Evolutionary conservation across 1,139 yeast genomes (phyloP), one percentile per base, ranked within the genome.

Genomic region (Suhomyces kunorum): DNA sequence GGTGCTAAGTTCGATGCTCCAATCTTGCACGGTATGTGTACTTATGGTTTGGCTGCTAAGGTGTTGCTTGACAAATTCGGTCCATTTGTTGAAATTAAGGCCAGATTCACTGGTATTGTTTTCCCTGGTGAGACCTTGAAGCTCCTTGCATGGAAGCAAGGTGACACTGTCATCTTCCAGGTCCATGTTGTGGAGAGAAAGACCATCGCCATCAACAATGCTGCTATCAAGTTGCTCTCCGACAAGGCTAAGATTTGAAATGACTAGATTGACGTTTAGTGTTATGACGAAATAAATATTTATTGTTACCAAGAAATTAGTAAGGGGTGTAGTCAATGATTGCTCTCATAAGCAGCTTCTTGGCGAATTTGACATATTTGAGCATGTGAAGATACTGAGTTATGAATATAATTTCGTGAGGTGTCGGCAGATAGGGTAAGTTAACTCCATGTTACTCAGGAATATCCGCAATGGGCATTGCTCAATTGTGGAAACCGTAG

Each of bases 61-160:
- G 78, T 79, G 12, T 74, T 92, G 54, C 74, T 76, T 56, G 96
- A 89, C 55, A 76, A 85, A 58, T 92, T 68, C 65, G 98, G 98
- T 43, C 74, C 78, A 34, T 87, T 85, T 65, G 78, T 77, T 58
- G 96, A 89, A 71, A 78, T 89, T 63, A 92, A 92, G 74, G 95
- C 81, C 26, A 81, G 98, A 61, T 92, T 92, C 63, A 79, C 95
- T 24, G 92, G 92, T 56, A 83, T 87, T 57, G 98, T 92, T 31
- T 89, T 80, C 80, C 98, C 98, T n/a, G 98, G 98, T 55, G 98
- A 92, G 68, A 84, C 88, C 23, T 75, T 92, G 62, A 77, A 76
- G 57, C 81, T 92, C 29, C 69, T 69, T 43, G 95, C 95, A 30
- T 92, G 98, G 98, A 87, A 83, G 64, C 74, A 81, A 46, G 71